Conservation (phyloP, 495 filamentous ascomycete genomes). For the Aspergillus ellipticus region DNA sequence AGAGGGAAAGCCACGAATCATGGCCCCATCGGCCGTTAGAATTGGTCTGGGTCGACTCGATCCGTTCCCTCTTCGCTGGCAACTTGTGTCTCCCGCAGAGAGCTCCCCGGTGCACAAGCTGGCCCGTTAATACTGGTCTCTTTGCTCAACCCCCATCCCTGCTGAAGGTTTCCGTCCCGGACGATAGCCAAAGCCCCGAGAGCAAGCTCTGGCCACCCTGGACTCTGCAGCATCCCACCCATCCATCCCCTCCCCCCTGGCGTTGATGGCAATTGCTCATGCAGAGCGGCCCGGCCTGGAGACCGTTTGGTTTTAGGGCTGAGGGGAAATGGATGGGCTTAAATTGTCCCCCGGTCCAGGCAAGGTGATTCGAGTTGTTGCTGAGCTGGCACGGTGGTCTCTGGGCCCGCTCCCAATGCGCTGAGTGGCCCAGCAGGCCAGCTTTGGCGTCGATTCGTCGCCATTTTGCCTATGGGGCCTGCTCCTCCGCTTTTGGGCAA, state of each 20-base stretch:
- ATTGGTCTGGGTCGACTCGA: conserved; percentile 13
- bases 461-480: conserved; percentile 15
- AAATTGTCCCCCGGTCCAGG: conserved; percentile 6
- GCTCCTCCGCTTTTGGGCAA: conserved; percentile 32
- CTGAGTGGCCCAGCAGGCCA: conserved; percentile 15
- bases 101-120: background rate
- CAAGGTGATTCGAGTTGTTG: conserved; percentile 17
- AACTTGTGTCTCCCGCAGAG: conserved; percentile 19
- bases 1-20: conserved; percentile 32
- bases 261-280: conserved; percentile 22
- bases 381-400: conserved; percentile 33
- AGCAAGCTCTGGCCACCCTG: conserved; percentile 10
- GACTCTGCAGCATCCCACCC: conserved; percentile 19
- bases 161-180: conserved; percentile 3
- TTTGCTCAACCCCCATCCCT: background rate
- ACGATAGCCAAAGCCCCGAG: conserved; percentile 2
- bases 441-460: conserved; percentile 22
- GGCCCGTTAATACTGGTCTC: background rate
- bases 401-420: conserved; percentile 19
- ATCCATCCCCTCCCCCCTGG: conserved; percentile 4
- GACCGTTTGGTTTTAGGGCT: conserved; percentile 19
- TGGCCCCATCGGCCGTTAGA: conserved; percentile 1
- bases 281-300: conserved; percentile 36
- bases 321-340: conserved; percentile 9
- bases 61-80: conserved; percentile 21